Evolutionary conservation across 2,329 filamentous ascomycete species (phyloP).

Genomic region (Fusarium lyarnte): DNA sequence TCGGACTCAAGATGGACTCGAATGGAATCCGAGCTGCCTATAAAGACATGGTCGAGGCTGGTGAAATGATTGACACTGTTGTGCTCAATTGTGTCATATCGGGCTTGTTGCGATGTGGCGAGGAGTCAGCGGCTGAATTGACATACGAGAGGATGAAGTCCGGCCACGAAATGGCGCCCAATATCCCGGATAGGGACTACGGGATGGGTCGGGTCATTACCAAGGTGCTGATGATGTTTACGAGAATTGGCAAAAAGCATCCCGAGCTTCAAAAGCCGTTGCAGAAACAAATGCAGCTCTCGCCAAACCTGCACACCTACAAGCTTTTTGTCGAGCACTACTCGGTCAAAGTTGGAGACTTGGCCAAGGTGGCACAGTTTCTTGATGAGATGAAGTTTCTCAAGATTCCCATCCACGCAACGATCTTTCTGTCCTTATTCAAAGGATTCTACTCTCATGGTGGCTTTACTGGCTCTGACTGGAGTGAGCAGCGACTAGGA

Average conservation of each 20-base stretch:
- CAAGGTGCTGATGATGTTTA: conserved; percentile 66
- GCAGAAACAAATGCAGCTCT: conserved; percentile 72
- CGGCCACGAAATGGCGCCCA: conserved; percentile 55
- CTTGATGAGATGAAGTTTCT: conserved; percentile 83
- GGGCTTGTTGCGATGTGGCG: conserved; percentile 78
- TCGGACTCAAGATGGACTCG: conserved; percentile 78
- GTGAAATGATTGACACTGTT: conserved; percentile 87
- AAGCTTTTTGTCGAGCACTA: conserved; percentile 82
- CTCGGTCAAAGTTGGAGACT: conserved; percentile 72
- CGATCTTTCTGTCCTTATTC: conserved; percentile 83
- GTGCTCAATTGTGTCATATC: conserved; percentile 88
- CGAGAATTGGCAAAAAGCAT: conserved; percentile 62
- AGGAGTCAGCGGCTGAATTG: conserved; percentile 79
- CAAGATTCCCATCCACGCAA: conserved; percentile 74
- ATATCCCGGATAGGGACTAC: conserved; percentile 58
- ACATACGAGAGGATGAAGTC: conserved; percentile 87
- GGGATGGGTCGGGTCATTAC: conserved; percentile 61
- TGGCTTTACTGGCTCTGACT: conserved; percentile 68
- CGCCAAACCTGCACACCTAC: conserved; percentile 82
- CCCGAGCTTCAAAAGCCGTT: conserved; percentile 62
- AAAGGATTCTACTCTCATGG: conserved; percentile 84
- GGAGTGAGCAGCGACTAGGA: conserved; percentile 76
- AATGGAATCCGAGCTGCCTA: conserved; percentile 81
- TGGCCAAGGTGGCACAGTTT: conserved; percentile 75
- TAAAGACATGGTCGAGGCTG: conserved; percentile 80